These are phyloP conservation scores for Mycena olivaceomarginata DNA, from an alignment of 768 basidiomycete genomes.

Conservation along the genomic window DNA sequence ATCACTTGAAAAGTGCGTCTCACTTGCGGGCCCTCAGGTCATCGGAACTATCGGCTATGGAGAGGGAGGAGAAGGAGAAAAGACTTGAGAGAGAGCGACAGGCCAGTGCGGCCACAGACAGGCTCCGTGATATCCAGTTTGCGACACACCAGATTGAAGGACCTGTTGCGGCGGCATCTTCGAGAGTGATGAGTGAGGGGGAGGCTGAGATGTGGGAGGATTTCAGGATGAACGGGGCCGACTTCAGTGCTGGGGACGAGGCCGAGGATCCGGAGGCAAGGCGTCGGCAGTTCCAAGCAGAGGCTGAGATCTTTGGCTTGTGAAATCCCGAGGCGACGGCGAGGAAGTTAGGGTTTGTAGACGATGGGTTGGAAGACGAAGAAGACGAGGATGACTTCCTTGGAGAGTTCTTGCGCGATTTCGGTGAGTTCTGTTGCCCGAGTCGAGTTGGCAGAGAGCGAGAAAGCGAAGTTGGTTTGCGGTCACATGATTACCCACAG, in stretches of 20 bases:
- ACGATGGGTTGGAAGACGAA: not conserved
- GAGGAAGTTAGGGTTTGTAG: constrained; percentile 20
- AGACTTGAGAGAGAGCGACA: not conserved
- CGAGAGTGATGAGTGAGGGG: not conserved
- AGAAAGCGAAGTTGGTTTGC: not conserved
- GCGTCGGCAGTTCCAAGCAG: not conserved
- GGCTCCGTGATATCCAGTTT: not conserved
- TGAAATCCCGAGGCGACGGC: constrained; percentile 9
- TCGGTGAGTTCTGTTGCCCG: not conserved
- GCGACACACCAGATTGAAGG: not conserved
- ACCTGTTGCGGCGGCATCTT: not conserved
- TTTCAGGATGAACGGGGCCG: constrained; percentile 3
- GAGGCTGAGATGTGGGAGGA: constrained; percentile 7
- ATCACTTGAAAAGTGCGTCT: not conserved
- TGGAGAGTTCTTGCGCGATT: not conserved
- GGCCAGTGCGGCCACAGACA: not conserved
- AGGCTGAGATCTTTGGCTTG: constrained; percentile 15
- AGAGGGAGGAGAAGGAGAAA: not conserved
- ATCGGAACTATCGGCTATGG: not conserved
- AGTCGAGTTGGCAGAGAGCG: too few relatives aligned
- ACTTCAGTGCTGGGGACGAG: constrained; percentile 25
- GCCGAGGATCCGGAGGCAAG: not conserved
- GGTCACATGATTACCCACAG: not conserved
- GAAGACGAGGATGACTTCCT: constrained; percentile 10
- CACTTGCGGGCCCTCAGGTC: not conserved